A percentile compares a stretch with the other conserved stretches of the same genome.
These are phyloP conservation scores for Rhodotorula sp. DNA, from an alignment of 1,284 basidiomycete genomes.

Conservation along the genomic window DNA sequence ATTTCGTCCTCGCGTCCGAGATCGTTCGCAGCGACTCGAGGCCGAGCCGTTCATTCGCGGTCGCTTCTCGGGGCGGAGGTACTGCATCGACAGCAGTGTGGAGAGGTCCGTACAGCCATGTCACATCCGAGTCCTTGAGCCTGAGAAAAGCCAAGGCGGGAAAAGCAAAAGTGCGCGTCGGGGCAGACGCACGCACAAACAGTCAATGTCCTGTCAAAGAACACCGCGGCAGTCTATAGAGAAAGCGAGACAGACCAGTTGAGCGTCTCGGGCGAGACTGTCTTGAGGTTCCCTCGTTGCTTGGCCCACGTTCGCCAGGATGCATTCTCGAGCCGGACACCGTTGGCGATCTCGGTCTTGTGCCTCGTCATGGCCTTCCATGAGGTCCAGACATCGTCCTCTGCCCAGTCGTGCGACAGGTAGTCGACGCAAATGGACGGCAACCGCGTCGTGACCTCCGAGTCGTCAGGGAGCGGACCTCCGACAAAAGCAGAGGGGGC, in stretches of 20 bases:
- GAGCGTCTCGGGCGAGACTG: constrained; percentile 91
- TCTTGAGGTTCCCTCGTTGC: constrained; percentile 93
- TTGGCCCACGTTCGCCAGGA: constrained; percentile 99
- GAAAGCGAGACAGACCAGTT: constrained; percentile 76
- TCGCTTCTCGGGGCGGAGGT: constrained; percentile 56
- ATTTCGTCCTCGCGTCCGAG: constrained; percentile 9
- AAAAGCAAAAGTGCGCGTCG: not conserved
- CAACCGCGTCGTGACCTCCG: constrained; percentile 55
- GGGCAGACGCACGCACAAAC: not conserved
- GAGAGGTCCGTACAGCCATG: constrained; percentile 96
- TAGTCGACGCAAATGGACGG: constrained; percentile 65
- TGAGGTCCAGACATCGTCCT: constrained; percentile 97
- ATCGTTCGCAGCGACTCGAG: constrained; percentile 50
- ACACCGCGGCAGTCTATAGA: not conserved
- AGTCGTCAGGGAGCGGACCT: constrained; percentile 51
- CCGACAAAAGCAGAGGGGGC: constrained; percentile 40
- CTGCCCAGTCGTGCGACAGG: constrained; percentile 88
- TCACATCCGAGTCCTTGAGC: constrained; percentile 99
- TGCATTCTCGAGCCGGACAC: constrained; percentile 91
- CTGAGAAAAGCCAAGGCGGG: constrained; percentile 54
- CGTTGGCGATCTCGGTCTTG: constrained; percentile 98
- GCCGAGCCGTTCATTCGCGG: constrained; percentile 57
- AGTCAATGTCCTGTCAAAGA: not conserved
- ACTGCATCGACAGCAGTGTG: constrained; percentile 80
- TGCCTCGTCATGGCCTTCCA: constrained; percentile 98